Evolutionary conservation across 495 filamentous ascomycete genomes (phyloP), one percentile per base, ranked within the genome.

Genomic region (Neurospora sp.): DNA sequence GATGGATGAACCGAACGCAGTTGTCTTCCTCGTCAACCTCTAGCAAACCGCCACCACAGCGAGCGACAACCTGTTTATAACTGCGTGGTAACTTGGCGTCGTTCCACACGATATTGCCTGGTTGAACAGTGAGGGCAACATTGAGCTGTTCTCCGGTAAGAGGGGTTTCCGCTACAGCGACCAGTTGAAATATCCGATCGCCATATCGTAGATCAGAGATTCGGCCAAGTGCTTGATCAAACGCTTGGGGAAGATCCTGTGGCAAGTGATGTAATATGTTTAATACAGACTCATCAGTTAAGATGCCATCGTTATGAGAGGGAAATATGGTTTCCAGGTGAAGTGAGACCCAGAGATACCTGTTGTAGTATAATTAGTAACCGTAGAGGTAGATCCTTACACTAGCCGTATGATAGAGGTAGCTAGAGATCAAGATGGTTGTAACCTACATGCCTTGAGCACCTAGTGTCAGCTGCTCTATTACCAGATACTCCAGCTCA

Each of bases 291-390:
- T 73, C 68, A 0, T 70, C 7, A 5, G 68, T 70, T 0, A 35
- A 31, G 11, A 70, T n/a, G 12, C n/a, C 53, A 2, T 65, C 22
- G 5, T 37, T 27, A 4, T 73, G 5, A 0, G 59, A 22, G 0
- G 72, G 72, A 6, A 70, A 70, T 1, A 73, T 18, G 0, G 68
- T 1, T 7, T 70, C 72, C 0, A 73, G 9, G 3, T 73, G 72
- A 1, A 73, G 68, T 0, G 68, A n/a, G 0, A 73, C 72, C 72
- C 72, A 73, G 1, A 73, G 71, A 38, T 73, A 73, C 71, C 46
- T 53, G 5, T 27, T 0, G 7, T 1, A 48, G 0, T 0, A 0
- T 5, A 10, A 22, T 48, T 2, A 48, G 44, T 0, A 20, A 48
- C 9, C 5, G 11, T 31, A 31, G 31, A 7, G 27, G 27, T 41